Base-by-base conservation (phyloP, 345 rosid genomes). In the Nephelium lappaceum region DNA sequence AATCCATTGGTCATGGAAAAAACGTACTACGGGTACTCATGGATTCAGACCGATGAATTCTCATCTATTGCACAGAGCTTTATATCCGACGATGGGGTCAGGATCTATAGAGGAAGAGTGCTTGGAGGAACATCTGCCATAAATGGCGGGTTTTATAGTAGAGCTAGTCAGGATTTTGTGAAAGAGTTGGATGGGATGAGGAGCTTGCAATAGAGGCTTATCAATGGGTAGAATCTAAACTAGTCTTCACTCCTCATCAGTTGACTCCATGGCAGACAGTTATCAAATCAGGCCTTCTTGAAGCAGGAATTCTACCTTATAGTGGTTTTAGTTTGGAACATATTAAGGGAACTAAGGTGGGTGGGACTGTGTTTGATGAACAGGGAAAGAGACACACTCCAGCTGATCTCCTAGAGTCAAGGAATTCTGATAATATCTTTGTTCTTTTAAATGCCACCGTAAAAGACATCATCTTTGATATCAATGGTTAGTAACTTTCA, bases 281-380 rank as follows among this genome's bases (percentile, higher is more conserved):
- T 11, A 84, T 90, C 23, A 84, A 87, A 68, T 92, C 86, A 25
- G 93, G 91, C 58, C 89, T 93, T 66, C 94, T 91, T 61, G 94
- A 93, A 86, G 93, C 97, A 11, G 94, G 97, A 6, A 72, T 94
- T 71, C 67, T 81, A 47, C 98, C 97, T 0, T 87, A 85, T 8
- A 91, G 90, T n/a, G 94, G 94, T 21, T 90, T 80, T 58, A 92
- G 76, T 63, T 82, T 88, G 83, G 97, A 89, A 21, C 98, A 94
- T 73, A 53, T 83, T 16, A 81, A 86, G 72, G 98, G 94, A 61
- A 95, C 98, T 27, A 93, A 91, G 81, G 89, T 95, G 6, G 90
- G 97, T 67, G 95, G 92, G 61, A 91, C 87, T 53, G 64, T 80
- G 39, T 93, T 87, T 72, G 98, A 95, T 81, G 67, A 74, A 27